Evolutionary conservation across 2,329 filamentous ascomycete genomes (phyloP).

Genomic region (Beauveria asiatica): DNA sequence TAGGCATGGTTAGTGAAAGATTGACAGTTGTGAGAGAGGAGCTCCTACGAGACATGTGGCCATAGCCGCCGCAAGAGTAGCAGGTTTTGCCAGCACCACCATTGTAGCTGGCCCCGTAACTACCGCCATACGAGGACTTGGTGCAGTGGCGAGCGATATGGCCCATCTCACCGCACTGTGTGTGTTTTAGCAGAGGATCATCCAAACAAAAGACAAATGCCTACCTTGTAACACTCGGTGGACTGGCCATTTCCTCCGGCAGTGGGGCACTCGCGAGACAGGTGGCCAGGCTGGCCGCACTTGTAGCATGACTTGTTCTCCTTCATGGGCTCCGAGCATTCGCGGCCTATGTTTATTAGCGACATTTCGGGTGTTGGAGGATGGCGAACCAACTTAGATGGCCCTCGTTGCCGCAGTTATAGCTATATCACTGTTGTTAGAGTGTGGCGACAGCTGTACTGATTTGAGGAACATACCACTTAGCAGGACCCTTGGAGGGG

Average conservation of each 20-base stretch:
- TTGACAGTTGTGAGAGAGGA: neutral
- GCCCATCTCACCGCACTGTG: conserved; percentile 79
- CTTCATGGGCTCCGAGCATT: conserved; percentile 83
- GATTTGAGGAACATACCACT: conserved; percentile 53
- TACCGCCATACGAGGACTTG: conserved; percentile 50
- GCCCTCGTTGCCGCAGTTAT: conserved; percentile 70
- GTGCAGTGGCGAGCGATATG: conserved; percentile 93
- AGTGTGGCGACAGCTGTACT: neutral
- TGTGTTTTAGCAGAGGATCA: conserved; percentile 9
- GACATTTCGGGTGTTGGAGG: neutral
- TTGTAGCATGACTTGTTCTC: conserved; percentile 73
- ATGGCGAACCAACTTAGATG: conserved; percentile 60
- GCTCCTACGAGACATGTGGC: conserved; percentile 80
- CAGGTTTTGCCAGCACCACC: conserved; percentile 69
- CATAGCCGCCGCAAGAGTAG: conserved; percentile 96
- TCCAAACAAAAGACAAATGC: conserved; percentile 2
- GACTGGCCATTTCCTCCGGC: conserved; percentile 39
- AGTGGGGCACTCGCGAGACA: conserved; percentile 76
- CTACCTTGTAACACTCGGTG: conserved; percentile 83
- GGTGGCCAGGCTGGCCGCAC: conserved; percentile 78
- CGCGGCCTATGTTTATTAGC: conserved; percentile 54
- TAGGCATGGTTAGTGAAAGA: conserved; percentile 22
- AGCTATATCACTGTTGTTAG: conserved; percentile 41
- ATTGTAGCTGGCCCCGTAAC: conserved; percentile 35
- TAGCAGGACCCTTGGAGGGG: conserved; percentile 73